Percentiles rank a stretch among this genome's conserved stretches.
Conservation (phyloP, 148 eudicot genomes). For the Hydrangea macrophylla region DNA sequence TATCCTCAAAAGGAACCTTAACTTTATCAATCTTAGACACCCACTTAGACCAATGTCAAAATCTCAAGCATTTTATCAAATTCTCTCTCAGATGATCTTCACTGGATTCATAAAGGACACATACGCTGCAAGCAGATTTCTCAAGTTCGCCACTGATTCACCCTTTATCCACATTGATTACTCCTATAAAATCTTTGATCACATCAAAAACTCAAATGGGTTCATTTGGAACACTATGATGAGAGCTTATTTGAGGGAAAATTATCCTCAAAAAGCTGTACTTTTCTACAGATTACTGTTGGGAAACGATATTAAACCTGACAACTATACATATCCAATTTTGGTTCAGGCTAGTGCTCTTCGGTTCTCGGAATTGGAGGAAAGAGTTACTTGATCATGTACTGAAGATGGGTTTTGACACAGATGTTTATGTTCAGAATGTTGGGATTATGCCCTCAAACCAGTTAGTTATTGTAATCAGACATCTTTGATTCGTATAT, state of each 20-base stretch:
- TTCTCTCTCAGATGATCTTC: slow-evolving; percentile 52
- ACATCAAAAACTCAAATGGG: slow-evolving; percentile 40
- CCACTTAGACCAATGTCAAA: slow-evolving; percentile 41
- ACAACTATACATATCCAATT: slow-evolving; percentile 52
- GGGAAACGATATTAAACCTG: slow-evolving; percentile 27
- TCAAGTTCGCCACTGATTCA: slow-evolving; percentile 46
- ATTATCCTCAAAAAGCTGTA: slow-evolving; percentile 25
- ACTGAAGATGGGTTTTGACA: slow-evolving; percentile 49
- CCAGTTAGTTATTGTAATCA: too few relatives aligned
- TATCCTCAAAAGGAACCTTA: slow-evolving; percentile 28
- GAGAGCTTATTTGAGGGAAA: slow-evolving; percentile 40
- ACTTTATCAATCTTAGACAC: slow-evolving; percentile 48
- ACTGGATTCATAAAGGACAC: slow-evolving; percentile 54
- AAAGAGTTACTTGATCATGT: slow-evolving; percentile 64
- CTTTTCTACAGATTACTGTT: slow-evolving; percentile 49
- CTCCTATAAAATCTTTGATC: slow-evolving; percentile 41
- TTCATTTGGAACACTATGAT: slow-evolving; percentile 72
- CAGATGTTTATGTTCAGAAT: slow-evolving; percentile 55
- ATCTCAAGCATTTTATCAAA: slow-evolving; percentile 45
- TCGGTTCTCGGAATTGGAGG: slow-evolving; percentile 26
- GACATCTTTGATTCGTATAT: too few relatives aligned
- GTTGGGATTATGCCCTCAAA: too few relatives aligned
- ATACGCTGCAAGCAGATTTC: slow-evolving; percentile 59
- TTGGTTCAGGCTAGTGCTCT: slow-evolving; percentile 45
- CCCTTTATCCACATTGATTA: slow-evolving; percentile 33